Percentiles rank a stretch among this genome's conserved stretches.
phyloP scores from a whole-genome alignment of 257 asterid species.

The Orobanche coerulescens region DNA sequence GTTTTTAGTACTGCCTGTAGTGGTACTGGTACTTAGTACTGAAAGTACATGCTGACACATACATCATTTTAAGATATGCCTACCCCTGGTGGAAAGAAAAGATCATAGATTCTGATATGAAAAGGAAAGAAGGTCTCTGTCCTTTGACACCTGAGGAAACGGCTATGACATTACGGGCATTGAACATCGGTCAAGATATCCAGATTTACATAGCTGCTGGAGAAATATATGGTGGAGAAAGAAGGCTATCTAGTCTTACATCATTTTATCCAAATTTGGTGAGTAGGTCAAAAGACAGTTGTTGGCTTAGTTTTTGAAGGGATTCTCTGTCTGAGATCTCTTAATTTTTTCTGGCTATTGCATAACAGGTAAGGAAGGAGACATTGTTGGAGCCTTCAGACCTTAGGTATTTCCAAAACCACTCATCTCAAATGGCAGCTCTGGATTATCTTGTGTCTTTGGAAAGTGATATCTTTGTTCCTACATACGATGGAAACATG shows the following conservation, averaged over 20 bases:
- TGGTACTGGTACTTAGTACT: background rate
- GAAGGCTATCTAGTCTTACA: constrained; percentile 64
- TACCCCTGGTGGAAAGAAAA: constrained; percentile 99
- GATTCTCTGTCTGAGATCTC: background rate
- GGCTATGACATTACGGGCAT: constrained; percentile 68
- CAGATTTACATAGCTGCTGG: constrained; percentile 97
- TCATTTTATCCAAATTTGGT: constrained; percentile 85
- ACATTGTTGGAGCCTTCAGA: constrained; percentile 75
- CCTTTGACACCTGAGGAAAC: constrained; percentile 99
- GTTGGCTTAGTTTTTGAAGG: background rate
- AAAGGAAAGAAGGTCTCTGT: constrained; percentile 90
- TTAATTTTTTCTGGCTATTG: constrained; percentile 7
- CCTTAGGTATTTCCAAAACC: constrained; percentile 79
- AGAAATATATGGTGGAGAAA: constrained; percentile 87
- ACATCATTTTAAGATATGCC: constrained; percentile 51
- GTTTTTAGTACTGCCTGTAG: background rate
- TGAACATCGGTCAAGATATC: constrained; percentile 63
- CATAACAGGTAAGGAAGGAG: constrained; percentile 83
- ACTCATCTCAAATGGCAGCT: constrained; percentile 99
- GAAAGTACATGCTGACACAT: constrained; percentile 31
- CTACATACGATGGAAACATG: constrained; percentile 98
- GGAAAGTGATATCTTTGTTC: constrained; percentile 90
- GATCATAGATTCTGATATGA: constrained; percentile 74
- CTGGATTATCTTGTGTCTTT: constrained; percentile 94
- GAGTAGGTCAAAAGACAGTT: constrained; percentile 20